Evolutionary conservation across 257 asterid species (phyloP), one percentile per base, ranked within the genome.

Genomic region (Rauvolfia tetraphylla): DNA sequence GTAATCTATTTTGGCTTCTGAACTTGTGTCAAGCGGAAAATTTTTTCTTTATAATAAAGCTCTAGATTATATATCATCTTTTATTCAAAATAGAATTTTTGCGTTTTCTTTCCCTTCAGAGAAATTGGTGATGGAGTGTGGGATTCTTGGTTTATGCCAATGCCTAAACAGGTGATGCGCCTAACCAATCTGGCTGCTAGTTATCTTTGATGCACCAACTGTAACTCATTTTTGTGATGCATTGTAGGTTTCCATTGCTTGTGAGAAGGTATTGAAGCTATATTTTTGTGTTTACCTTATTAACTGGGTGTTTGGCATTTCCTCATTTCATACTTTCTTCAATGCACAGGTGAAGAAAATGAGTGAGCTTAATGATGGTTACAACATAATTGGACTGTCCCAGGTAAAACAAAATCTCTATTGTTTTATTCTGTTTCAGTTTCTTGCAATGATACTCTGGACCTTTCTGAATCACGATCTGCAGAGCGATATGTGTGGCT

Each of bases 141-240:
- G 89, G 96, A 91, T 86, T 91, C 98, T 23, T 93, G 98, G 98
- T 88, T 95, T 7, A 85, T 89, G 92, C 95, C 97, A 34, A 88
- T 93, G 46, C 12, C 63, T 14, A 78, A 89, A 80, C 98, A 93
- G 95, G 98, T 89, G 72, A 51, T 7, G n/a, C 25, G 68, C 75
- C 71, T 72, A 38, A 77, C 66, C 46, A 42, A 18, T 58, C 79
- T 76, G 29, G 51, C 31, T 71, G 3, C 58, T 71, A 27, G 29
- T 15, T 42, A 17, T 29, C 63, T 61, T n/a, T 10, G 15, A 5
- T 42, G 31, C 34, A 33, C 42, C 59, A 42, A 22, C 48, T 34
- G 10, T 62, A 65, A 65, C 46, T 34, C 18, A 69, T 2, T 66
- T 59, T 42, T 42, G 57, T 73, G 68, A 53, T 66, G 74, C 51